Evolutionary conservation across 108 stramenopile species (phyloP), one percentile per base, ranked within the genome.

Genomic region (Nannochloropsis oceanica): DNA sequence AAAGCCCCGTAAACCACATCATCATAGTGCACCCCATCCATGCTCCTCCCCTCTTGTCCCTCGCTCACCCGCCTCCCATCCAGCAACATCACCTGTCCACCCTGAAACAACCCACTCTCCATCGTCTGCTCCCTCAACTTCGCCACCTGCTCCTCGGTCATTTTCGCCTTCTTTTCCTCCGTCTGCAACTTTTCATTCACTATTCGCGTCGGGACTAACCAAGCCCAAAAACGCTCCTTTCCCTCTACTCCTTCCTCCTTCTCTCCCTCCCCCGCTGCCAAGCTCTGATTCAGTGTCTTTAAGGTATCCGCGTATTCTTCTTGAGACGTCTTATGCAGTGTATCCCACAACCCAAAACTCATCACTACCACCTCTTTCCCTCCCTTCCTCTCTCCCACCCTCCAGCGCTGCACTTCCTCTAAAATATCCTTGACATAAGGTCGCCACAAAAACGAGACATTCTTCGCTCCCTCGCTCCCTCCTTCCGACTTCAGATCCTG

Each of bases 281-380:
- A 84, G 25, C 13, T 43, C 8, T 44, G 26, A 26, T 12, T 42
- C 3, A 85, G 24, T 20, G 81, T 43, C 43, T 83, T 26, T 22
- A 89, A 18, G 9, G 43, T 34, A 27, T 44, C 84, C 13, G 25
- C 84, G 26, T 34, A 89, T 25, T 84, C 12, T 20, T 26, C 81
- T 11, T 46, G 3, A 42, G 80, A 20, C 12, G 27, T 73, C 22
- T 43, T 22, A 43, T 88, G 81, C 22, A 90, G 42, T 25, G 89
- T 85, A 59, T 90, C 89, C 89, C 89, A 90, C 44, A 90, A 86
- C 8, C 85, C 84, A 25, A 50, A 88, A 2, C 88, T 86, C 79
- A 84, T 84, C 42, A 90, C 73, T 11, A 89, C 12, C 73, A 83
- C 18, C 2, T 83, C 80, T 22, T 42, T 10, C 27, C 84, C 26